Conservation (phyloP, 169 alveolate genomes). For the Eimeria falciformis region DNA sequence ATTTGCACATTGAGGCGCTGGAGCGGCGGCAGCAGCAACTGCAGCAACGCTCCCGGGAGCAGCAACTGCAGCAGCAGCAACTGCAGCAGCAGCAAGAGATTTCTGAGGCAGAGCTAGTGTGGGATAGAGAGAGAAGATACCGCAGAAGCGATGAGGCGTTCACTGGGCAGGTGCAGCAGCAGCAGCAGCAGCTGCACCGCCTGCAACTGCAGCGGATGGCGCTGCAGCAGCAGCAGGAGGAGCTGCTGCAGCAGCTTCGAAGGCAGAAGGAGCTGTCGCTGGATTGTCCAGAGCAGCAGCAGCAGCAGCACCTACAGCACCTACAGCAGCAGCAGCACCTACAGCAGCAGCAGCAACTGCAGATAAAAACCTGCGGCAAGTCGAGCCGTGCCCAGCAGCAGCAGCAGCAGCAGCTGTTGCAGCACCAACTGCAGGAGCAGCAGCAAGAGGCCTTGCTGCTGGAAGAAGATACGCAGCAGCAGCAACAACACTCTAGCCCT, state of each 20-base stretch:
- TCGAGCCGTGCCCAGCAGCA: background rate
- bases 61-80: background rate
- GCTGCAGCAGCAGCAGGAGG: conserved; percentile 36
- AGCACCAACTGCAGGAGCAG: background rate
- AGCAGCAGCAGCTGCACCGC: conserved; percentile 26
- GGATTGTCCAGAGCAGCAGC: background rate
- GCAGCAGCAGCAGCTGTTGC: conserved; percentile 21
- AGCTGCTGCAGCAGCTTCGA: background rate
- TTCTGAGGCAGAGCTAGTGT: background rate
- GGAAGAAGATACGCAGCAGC: conserved; percentile 11
- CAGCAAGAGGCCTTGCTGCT: background rate
- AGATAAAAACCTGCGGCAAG: background rate
- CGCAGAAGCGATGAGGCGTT: background rate
- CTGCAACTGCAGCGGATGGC: conserved; percentile 45
- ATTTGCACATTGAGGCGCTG: background rate
- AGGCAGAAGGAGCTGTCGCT: background rate
- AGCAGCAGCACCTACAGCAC: conserved; percentile 5
- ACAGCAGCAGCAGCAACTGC: conserved; percentile 30
- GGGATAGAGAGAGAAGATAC: too few relatives aligned
- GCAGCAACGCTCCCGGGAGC: background rate
- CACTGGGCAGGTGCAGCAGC: background rate
- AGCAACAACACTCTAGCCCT: too few relatives aligned
- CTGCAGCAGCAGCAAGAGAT: conserved; percentile 19
- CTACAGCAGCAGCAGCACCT: conserved; percentile 10
- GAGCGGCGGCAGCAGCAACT: conserved; percentile 22